These are phyloP conservation scores for Candida gorgasii DNA, from an alignment of 805 yeast genomes.

Conservation along the genomic window DNA sequence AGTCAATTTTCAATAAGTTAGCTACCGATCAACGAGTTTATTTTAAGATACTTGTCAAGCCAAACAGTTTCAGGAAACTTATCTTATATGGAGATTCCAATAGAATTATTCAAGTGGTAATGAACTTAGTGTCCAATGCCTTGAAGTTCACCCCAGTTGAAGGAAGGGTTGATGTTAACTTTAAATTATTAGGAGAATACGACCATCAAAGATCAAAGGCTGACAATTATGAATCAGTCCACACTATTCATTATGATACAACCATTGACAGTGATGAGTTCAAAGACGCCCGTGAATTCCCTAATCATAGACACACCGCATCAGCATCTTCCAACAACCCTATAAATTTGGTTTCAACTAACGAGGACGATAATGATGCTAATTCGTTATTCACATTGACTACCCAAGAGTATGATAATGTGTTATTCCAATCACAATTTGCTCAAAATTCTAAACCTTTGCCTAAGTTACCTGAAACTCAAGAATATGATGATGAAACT, in stretches of 20 bases:
- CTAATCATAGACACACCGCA: background rate
- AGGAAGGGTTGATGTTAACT: conserved; percentile 70
- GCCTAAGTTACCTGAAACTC: conserved; percentile 6
- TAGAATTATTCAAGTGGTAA: conserved; percentile 85
- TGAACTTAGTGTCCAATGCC: conserved; percentile 89
- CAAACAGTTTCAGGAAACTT: conserved; percentile 60
- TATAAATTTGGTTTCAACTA: too few species aligned
- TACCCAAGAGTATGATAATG: conserved; percentile 40
- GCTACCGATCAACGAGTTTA: conserved; percentile 77
- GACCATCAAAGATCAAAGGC: conserved; percentile 51
- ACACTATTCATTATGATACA: conserved; percentile 28
- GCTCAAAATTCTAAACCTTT: conserved; percentile 23
- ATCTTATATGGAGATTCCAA: conserved; percentile 85
- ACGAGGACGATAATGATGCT: conserved; percentile 20
- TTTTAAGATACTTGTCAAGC: conserved; percentile 61
- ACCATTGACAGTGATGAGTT: conserved; percentile 1
- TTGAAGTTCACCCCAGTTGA: conserved; percentile 90
- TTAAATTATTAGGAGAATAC: conserved; percentile 69
- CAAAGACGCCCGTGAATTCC: conserved; percentile 1
- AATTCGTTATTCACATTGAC: conserved; percentile 35
- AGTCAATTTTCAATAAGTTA: conserved; percentile 79
- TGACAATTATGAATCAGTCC: conserved; percentile 47
- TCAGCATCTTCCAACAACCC: background rate
- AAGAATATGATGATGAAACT: background rate
- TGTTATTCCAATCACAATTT: conserved; percentile 39